These are phyloP conservation scores for Nannochloris sp. DNA, from an alignment of 139 green algal species.

Conservation along the genomic window DNA sequence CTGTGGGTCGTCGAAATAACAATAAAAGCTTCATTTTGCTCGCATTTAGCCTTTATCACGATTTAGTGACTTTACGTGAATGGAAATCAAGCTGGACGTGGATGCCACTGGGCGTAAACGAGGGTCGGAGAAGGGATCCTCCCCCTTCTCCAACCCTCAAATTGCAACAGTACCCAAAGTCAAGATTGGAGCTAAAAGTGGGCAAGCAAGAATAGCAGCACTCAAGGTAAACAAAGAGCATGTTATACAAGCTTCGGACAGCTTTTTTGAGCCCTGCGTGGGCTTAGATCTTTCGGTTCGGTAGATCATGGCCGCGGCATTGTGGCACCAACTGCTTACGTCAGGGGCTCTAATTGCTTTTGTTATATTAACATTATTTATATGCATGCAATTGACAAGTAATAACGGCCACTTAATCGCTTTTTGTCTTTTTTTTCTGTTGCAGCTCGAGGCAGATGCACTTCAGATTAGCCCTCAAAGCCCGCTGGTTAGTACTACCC, in stretches of 20 bases:
- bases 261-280: too few species aligned
- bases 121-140: not conserved
- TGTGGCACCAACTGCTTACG: not conserved
- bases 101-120: slow-evolving; percentile 2
- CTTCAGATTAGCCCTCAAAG: slow-evolving; percentile 46
- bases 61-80: too few species aligned
- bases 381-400: not conserved
- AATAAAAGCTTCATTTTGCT: too few species aligned
- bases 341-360: not conserved
- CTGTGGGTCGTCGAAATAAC: too few species aligned
- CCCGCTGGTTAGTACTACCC: slow-evolving; percentile 57
- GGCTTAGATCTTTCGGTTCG: too few species aligned
- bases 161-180: not conserved
- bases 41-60: too few species aligned
- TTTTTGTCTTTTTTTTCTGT: not conserved
- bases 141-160: not conserved
- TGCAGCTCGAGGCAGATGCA: slow-evolving; percentile 17
- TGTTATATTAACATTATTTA: not conserved
- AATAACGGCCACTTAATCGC: not conserved
- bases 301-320: too few species aligned
- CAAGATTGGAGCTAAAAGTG: not conserved
- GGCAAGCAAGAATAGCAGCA: slow-evolving; percentile 9
- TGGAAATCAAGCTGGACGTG: slow-evolving; percentile 17
- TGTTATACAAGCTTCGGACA: not conserved
- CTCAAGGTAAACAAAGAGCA: slow-evolving; percentile 14